These are phyloP conservation scores for Candida alai DNA, from an alignment of 805 yeast genomes.

Conservation along the genomic window DNA sequence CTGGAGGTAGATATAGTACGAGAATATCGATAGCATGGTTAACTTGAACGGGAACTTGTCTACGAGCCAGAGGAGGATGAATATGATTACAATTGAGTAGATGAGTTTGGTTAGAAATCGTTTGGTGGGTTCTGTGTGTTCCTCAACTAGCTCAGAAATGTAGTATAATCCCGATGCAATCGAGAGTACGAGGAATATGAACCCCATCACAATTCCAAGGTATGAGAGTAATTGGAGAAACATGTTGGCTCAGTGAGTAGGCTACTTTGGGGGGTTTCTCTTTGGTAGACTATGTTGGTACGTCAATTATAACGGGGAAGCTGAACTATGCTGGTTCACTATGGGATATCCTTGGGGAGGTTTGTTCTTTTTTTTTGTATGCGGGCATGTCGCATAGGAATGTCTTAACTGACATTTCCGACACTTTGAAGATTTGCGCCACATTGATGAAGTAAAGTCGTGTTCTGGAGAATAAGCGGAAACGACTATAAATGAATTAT, in stretches of 20 bases:
- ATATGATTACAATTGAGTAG: conserved; percentile 51
- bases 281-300: too few species aligned
- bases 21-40: conserved; percentile 61
- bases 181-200: conserved; percentile 40
- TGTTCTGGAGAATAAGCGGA: too few species aligned
- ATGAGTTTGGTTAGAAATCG: conserved; percentile 63
- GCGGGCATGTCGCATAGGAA: too few species aligned
- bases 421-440: too few species aligned
- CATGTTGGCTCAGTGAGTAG: conserved; percentile 20
- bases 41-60: conserved; percentile 78
- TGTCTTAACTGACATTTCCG: too few species aligned
- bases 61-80: conserved; percentile 56
- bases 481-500: too few species aligned
- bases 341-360: background rate
- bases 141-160: conserved; percentile 88
- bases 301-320: too few species aligned
- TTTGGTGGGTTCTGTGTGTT: conserved; percentile 82
- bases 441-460: too few species aligned
- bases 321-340: background rate
- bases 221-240: conserved; percentile 37
- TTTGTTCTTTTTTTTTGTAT: conserved; percentile 1
- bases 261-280: background rate
- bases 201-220: conserved; percentile 36
- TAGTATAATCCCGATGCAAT: conserved; percentile 91
- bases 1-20: conserved; percentile 71